These are phyloP conservation scores for Tremellales sp. DNA, from an alignment of 1,284 basidiomycete species.

Conservation along the genomic window DNA sequence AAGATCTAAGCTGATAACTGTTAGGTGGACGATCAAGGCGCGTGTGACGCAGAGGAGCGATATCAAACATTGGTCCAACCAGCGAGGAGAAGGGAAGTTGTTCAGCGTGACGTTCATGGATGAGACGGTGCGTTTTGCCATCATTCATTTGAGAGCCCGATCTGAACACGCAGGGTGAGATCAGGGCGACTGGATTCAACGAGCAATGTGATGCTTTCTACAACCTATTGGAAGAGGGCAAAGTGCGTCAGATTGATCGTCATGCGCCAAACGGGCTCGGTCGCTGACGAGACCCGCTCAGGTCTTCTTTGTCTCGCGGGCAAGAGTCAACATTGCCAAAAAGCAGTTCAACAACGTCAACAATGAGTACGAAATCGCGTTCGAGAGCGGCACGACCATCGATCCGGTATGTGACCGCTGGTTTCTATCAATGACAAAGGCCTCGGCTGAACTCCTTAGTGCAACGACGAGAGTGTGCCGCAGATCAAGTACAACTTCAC, in stretches of 20 bases:
- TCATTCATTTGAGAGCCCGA: background rate
- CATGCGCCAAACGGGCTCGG: background rate
- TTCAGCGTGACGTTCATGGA: constrained; percentile 94
- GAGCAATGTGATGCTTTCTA: constrained; percentile 78
- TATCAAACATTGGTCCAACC: constrained; percentile 84
- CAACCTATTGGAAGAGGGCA: constrained; percentile 80
- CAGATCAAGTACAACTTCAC: constrained; percentile 79
- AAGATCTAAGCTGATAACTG: background rate
- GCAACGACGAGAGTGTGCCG: constrained; percentile 72
- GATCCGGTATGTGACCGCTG: constrained; percentile 53
- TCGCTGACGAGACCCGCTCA: no score
- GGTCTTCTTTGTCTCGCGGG: constrained; percentile 81
- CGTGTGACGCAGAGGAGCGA: constrained; percentile 88
- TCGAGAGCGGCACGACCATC: constrained; percentile 80
- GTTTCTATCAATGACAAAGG: constrained; percentile 5
- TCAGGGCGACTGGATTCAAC: constrained; percentile 89
- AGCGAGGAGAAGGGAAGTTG: constrained; percentile 88
- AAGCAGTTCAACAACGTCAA: constrained; percentile 89
- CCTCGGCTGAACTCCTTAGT: no score
- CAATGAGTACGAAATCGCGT: constrained; percentile 90
- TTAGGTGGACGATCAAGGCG: constrained; percentile 89
- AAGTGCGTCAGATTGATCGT: constrained; percentile 53
- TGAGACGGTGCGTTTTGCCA: constrained; percentile 58
- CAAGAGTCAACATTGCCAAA: constrained; percentile 89
- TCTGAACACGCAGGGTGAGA: constrained; percentile 63